Evolutionary conservation across 768 basidiomycete genomes (phyloP), one percentile per base, ranked within the genome.

Genomic region (Boletus vinaceobasis): DNA sequence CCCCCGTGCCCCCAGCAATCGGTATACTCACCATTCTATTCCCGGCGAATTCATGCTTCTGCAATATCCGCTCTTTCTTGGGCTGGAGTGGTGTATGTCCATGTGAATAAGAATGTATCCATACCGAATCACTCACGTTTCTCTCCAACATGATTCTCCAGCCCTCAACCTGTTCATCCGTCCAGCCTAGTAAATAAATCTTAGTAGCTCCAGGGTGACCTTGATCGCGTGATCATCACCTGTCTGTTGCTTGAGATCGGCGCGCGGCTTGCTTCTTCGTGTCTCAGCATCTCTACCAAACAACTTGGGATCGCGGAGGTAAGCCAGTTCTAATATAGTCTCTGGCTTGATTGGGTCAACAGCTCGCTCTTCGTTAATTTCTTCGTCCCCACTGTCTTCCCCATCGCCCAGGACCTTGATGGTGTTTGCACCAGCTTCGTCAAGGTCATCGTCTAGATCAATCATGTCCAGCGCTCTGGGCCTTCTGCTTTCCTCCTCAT

Each of bases 141-240:
- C 87, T 75, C 53, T 98, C 95, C 54, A 97, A 69, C 87, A 96
- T 92, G 52, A 90, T 85, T 53, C 73, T 81, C 93, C 93, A 97
- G 0, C 93, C 94, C 69, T 97, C 93, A 27, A 97, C 85, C 65
- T 96, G 93, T 60, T 88, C 88, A 63, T 97, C 85, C 10, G 68
- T 74, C 85, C 87, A 89, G 11, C 87, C 87, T 87, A 50, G 27
- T 7, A 10, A 38, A 7, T 32, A 33, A 37, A 5, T 0, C 58
- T 10, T 13, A 57, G 38, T 32, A 17, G 4, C 8, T 33, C 13
- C 8, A 21, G 7, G 37, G 35, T 29, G 38, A 51, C 21, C 11
- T 52, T 21, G 45, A 23, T 21, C 15, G 21, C 8, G 19, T 45
- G 49, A 47, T 14, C 60, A 74, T 58, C 58, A 79, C 89, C 86